Evolutionary conservation across 495 filamentous ascomycete genomes (phyloP), one percentile per base, ranked within the genome.

Genomic region (Penicillium antarcticum): DNA sequence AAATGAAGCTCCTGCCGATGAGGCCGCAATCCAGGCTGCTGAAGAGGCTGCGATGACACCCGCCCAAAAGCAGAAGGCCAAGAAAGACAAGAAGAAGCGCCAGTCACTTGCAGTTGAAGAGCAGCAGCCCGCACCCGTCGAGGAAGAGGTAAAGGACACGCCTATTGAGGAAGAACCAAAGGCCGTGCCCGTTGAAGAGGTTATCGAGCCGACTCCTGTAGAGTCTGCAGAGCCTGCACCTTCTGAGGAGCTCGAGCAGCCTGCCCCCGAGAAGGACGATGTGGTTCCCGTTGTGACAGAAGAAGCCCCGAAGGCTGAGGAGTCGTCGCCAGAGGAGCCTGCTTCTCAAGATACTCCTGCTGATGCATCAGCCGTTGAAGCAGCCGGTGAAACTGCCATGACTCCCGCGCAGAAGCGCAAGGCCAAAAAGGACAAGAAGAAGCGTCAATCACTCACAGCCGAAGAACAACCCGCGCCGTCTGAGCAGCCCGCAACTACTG

Each of bases 321-420:
- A 57, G 19, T 9, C 24, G 0, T 9, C 23, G 17, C 31, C 38
- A 3, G 37, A 54, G 40, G 43, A 49, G n/a, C 4, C 17, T 18
- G 17, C 48, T 43, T 34, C n/a, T 17, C 49, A 49, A 17, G 50
- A 41, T 26, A 5, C n/a, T 11, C 29, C 48, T 16, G 29, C 37
- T 19, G 26, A 51, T 5, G 48, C 45, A 14, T n/a, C 46, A 13
- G 48, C 51, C 5, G 46, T 51, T 29, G 31, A 29, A 23, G 31
- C 46, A 8, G 38, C 21, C 7, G 24, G 51, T 24, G 54, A 48
- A 5, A 60, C 63, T 4, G 11, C 39, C 21, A 55, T 52, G 35
- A 31, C 46, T 11, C 16, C 52, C 18, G 52, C 61, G 21, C 51
- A 66, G 18, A 75, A 72, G 57, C 72, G 71, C 50, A 72, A 73